Conservation (phyloP, 306 rosid species). For the Lagenaria siceraria region DNA sequence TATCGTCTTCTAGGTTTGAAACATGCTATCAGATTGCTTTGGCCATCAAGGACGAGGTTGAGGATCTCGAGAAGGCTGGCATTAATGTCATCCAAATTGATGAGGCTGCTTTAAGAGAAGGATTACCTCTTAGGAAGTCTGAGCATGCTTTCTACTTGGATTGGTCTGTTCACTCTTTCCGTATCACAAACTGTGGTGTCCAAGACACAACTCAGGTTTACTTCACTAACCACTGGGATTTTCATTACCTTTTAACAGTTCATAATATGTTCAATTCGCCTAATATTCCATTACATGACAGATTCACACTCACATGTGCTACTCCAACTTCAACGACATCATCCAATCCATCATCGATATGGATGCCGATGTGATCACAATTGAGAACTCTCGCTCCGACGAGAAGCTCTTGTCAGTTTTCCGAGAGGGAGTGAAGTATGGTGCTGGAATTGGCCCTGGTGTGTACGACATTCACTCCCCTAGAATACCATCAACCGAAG, state of each 20-base stretch:
- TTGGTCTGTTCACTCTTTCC: constrained; percentile 86
- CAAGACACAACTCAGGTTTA: constrained; percentile 58
- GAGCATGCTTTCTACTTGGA: constrained; percentile 62
- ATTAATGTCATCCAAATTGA: constrained; percentile 71
- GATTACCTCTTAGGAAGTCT: constrained; percentile 64
- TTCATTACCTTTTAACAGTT: background rate
- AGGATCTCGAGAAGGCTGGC: constrained; percentile 80
- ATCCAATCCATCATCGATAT: constrained; percentile 75
- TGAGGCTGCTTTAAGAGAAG: constrained; percentile 88
- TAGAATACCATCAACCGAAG: constrained; percentile 62
- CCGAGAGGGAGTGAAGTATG: constrained; percentile 75
- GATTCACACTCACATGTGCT: constrained; percentile 93
- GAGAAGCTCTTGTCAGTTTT: constrained; percentile 71
- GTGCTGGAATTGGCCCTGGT: constrained; percentile 83
- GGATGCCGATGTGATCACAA: constrained; percentile 89
- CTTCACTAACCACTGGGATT: background rate
- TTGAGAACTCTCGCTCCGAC: constrained; percentile 80
- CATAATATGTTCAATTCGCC: background rate
- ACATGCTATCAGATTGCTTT: constrained; percentile 87
- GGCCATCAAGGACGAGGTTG: constrained; percentile 85
- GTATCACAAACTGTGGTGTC: constrained; percentile 69
- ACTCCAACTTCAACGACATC: constrained; percentile 78
- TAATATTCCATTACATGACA: constrained; percentile 8
- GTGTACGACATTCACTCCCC: constrained; percentile 91
- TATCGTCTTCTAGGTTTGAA: constrained; percentile 33